Conservation (phyloP, 805 yeast genomes). For the Metschnikowia shivogae region DNA sequence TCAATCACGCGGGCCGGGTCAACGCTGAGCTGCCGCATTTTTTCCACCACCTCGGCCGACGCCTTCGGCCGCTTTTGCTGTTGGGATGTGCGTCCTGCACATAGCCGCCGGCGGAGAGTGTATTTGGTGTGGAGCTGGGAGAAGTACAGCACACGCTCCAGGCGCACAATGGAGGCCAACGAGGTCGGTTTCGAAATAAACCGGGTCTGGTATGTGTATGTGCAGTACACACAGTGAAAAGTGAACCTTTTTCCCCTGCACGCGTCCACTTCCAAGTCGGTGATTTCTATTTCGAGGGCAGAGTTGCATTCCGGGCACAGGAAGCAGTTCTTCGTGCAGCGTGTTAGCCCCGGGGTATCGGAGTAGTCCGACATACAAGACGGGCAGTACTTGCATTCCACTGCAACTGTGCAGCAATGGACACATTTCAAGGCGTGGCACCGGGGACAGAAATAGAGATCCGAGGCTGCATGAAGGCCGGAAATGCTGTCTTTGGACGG, state of each 20-base stretch:
- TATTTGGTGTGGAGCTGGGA: constrained; percentile 10
- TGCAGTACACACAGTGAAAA: constrained; percentile 14
- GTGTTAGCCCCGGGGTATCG: constrained; percentile 15
- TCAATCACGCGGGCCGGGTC: constrained; percentile 3
- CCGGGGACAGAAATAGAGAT: constrained; percentile 33
- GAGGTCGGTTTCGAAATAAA: constrained; percentile 17
- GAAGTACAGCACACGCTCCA: constrained; percentile 11
- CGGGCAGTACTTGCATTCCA: constrained; percentile 33
- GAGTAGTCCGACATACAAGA: constrained; percentile 36
- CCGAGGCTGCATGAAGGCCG: constrained; percentile 19
- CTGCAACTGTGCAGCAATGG: constrained; percentile 23
- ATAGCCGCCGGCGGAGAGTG: constrained; percentile 4
- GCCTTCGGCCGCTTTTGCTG: not conserved
- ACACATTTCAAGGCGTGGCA: constrained; percentile 31
- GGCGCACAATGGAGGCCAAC: constrained; percentile 12
- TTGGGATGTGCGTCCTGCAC: not conserved
- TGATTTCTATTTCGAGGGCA: constrained; percentile 21
- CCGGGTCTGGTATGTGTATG: constrained; percentile 13
- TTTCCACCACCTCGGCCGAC: constrained; percentile 1
- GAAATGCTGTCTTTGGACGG: constrained; percentile 2
- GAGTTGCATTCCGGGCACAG: constrained; percentile 35
- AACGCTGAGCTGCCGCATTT: constrained; percentile 9
- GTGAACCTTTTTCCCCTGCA: constrained; percentile 10
- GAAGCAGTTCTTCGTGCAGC: constrained; percentile 39
- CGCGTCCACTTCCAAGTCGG: constrained; percentile 13